These are phyloP conservation scores for Beauveria sp. DNA, from an alignment of 2,329 filamentous ascomycete species.

Conservation along the genomic window DNA sequence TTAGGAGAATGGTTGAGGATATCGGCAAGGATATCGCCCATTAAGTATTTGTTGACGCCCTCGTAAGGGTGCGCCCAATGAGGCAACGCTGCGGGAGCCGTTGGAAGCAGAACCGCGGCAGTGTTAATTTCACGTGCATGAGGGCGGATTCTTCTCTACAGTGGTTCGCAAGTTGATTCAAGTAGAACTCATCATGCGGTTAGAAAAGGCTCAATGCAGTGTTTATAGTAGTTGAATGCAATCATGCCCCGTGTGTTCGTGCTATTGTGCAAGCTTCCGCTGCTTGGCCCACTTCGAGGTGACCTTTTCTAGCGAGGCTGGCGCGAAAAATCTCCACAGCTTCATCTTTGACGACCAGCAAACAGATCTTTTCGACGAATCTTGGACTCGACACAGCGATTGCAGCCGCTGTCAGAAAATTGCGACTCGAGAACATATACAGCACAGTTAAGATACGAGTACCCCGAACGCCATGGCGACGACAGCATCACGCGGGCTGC, in stretches of 20 bases:
- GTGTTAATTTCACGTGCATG: not conserved
- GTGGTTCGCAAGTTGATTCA: not conserved
- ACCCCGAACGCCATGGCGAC: conserved; percentile 17
- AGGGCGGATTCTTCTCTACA: not conserved
- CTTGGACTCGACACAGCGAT: conserved; percentile 6
- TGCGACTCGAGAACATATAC: not conserved
- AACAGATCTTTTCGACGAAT: conserved; percentile 28
- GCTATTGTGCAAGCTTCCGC: not conserved
- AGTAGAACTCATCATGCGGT: not conserved
- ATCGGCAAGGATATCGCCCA: not conserved
- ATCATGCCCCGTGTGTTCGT: not conserved
- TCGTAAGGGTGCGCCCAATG: conserved; percentile 1
- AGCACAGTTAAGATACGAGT: not conserved
- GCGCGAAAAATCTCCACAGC: conserved; percentile 9
- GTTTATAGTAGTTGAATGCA: not conserved
- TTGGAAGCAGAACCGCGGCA: not conserved
- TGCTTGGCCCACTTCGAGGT: not conserved
- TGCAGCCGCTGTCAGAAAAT: not conserved
- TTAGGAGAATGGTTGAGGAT: not conserved
- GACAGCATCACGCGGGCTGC: conserved; percentile 31
- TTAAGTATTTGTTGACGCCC: not conserved
- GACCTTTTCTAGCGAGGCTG: conserved; percentile 3
- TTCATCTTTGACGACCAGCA: conserved; percentile 17
- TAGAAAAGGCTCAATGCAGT: not conserved
- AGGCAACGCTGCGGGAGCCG: not conserved